Conservation (phyloP, 2,329 filamentous ascomycete genomes). For the Raffaelea deltoideospora region DNA sequence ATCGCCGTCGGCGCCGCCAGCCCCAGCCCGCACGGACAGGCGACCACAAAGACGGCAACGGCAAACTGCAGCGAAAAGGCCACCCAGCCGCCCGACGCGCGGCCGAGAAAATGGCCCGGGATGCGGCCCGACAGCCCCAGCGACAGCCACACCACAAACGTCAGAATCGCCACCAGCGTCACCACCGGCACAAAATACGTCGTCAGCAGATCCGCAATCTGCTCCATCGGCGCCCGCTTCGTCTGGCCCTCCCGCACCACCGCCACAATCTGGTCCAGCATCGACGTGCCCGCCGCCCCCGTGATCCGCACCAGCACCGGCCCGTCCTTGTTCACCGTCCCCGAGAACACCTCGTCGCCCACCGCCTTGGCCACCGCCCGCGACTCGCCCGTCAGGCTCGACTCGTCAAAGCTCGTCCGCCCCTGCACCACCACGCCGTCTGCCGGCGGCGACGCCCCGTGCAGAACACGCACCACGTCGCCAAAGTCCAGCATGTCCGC, state of each 20-base stretch:
- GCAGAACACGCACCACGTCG: constrained; percentile 58
- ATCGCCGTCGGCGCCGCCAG: constrained; percentile 77
- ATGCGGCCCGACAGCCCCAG: constrained; percentile 45
- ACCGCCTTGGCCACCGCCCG: constrained; percentile 45
- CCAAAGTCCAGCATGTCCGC: constrained; percentile 63
- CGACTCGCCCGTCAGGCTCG: constrained; percentile 73
- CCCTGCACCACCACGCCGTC: constrained; percentile 56
- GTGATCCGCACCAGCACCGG: constrained; percentile 50
- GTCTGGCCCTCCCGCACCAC: constrained; percentile 67
- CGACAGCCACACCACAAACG: constrained; percentile 57
- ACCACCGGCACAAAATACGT: constrained; percentile 65
- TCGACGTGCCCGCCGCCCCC: constrained; percentile 50
- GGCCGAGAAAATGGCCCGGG: constrained; percentile 37
- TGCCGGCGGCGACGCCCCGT: constrained; percentile 71
- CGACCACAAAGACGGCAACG: constrained; percentile 75
- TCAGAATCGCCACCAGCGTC: constrained; percentile 51
- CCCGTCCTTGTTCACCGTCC: constrained; percentile 57
- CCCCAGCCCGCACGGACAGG: constrained; percentile 71
- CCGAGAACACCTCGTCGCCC: constrained; percentile 54
- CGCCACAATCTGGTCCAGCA: constrained; percentile 68
- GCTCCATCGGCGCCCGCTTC: constrained; percentile 59
- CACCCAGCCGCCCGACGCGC: constrained; percentile 51
- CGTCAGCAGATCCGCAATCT: constrained; percentile 57
- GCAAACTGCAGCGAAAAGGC: constrained; percentile 69
- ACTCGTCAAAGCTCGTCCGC: constrained; percentile 67